Base-by-base conservation (phyloP, 2,329 filamentous ascomycete species). In the Dothideomycetes sp. region DNA sequence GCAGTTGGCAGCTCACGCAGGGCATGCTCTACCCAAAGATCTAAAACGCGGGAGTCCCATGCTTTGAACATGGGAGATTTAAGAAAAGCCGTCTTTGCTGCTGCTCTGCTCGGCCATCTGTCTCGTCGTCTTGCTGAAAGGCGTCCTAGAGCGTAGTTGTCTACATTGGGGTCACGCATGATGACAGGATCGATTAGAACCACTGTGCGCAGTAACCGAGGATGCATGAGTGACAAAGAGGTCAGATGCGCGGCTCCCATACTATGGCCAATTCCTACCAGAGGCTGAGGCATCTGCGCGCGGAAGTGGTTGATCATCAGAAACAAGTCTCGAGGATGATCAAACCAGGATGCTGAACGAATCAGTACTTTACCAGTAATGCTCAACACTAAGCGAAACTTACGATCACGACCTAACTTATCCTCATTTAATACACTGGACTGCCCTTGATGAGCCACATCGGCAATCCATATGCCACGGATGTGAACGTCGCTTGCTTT, bases 111-210 rank as follows among this genome's bases (percentile, higher is more conserved):
- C 0, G 86, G 82, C 91, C 89, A 96, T 42, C 74, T 54, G 51
- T 95, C 88, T 30, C 85, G 78, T 11, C 89, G 78, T 48, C 71
- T 70, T 8, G 81, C 74, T 23, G 85, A 93, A 17, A 77, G 67
- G 41, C 69, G 64, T 5, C 4, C 76, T 75, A 0, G 68, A 66
- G n/a, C 57, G 54, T 20, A 58, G 54, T 12, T 53, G 51, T 19
- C 51, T 49, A 33, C 36, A 48, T 57, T 62, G 59, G 65, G 61
- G 45, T 63, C 53, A 5, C 59, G 54, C 36, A 76, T 71, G 49
- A 94, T 80, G 46, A 91, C 83, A 1, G 88, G 86, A 56, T 95
- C 88, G n/a, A 95, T 65, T 22, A 94, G 72, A 31, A 94, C 68
- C 5, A 94, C 62, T 6, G 76, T 74, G 47, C 78, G 74, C 48